A percentile compares a stretch with the other conserved stretches of the same genome.
These are phyloP conservation scores for Noccaea caerulescens DNA, from an alignment of 345 rosid genomes.

Conservation along the genomic window DNA sequence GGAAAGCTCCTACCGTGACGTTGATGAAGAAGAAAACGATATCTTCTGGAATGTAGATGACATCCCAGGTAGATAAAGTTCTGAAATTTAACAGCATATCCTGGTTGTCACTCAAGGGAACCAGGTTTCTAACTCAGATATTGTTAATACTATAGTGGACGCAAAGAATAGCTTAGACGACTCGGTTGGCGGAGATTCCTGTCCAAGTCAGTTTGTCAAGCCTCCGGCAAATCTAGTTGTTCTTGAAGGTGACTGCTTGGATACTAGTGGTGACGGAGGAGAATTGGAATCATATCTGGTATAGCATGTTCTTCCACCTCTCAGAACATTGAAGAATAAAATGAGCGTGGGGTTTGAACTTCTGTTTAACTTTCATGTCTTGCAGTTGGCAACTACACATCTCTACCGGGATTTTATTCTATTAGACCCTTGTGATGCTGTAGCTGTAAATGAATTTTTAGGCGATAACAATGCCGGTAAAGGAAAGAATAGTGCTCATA, in stretches of 20 bases:
- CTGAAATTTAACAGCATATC: slow-evolving; percentile 10
- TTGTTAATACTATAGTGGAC: slow-evolving; percentile 60
- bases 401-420: slow-evolving; percentile 85
- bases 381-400: slow-evolving; percentile 85
- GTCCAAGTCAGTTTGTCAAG: slow-evolving; percentile 68
- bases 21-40: slow-evolving; percentile 65
- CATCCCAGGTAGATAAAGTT: slow-evolving; percentile 62
- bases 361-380: slow-evolving; percentile 33
- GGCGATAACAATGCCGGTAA: slow-evolving; percentile 49
- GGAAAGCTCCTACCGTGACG: slow-evolving; percentile 47
- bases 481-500: slow-evolving; percentile 49
- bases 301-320: slow-evolving; percentile 36
- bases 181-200: slow-evolving; percentile 57
- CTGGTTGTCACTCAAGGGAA: slow-evolving; percentile 3
- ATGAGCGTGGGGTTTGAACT: slow-evolving; percentile 17
- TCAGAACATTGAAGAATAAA: slow-evolving; percentile 29
- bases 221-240: slow-evolving; percentile 96
- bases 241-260: slow-evolving; percentile 91
- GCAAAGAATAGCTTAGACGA: slow-evolving; percentile 72
- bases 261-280: slow-evolving; percentile 71
- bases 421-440: slow-evolving; percentile 78
- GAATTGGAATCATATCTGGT: slow-evolving; percentile 97
- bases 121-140: slow-evolving; percentile 6
- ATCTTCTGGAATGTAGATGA: slow-evolving; percentile 79
- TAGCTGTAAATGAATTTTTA: slow-evolving; percentile 61